A percentile compares a stretch with the other conserved stretches of the same genome.
phyloP scores from a whole-genome alignment of 306 rosid genomes.

The Vigna unguiculata region DNA sequence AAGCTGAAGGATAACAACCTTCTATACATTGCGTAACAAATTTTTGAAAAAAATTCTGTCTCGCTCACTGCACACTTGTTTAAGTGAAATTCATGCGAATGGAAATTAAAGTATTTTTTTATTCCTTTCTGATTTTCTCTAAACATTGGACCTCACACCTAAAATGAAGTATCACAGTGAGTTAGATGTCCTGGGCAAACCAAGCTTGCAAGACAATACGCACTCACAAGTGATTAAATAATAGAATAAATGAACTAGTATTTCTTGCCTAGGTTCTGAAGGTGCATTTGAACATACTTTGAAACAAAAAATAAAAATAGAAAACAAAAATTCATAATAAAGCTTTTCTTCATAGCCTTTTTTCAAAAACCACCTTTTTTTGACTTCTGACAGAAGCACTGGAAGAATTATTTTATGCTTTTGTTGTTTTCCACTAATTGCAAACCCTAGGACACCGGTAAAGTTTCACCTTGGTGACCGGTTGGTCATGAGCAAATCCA shows the following conservation, averaged over 20 bases:
- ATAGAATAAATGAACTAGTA: conserved; percentile 1
- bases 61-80: background rate
- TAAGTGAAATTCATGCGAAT: background rate
- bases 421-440: no score
- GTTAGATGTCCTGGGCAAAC: background rate
- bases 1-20: conserved; percentile 21
- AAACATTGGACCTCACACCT: background rate
- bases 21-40: background rate
- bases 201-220: conserved; percentile 16
- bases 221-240: conserved; percentile 13
- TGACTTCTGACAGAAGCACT: background rate
- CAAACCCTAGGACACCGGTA: background rate
- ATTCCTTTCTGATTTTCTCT: background rate
- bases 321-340: background rate
- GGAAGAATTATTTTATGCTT: background rate
- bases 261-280: background rate
- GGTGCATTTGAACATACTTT: background rate
- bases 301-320: background rate
- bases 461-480: background rate
- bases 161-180: background rate
- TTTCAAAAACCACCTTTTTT: background rate
- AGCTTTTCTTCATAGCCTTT: background rate
- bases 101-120: background rate
- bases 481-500: background rate
- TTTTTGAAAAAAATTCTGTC: background rate